These are phyloP conservation scores for Serendipita sp. DNA, from an alignment of 768 basidiomycete species.

Conservation along the genomic window DNA sequence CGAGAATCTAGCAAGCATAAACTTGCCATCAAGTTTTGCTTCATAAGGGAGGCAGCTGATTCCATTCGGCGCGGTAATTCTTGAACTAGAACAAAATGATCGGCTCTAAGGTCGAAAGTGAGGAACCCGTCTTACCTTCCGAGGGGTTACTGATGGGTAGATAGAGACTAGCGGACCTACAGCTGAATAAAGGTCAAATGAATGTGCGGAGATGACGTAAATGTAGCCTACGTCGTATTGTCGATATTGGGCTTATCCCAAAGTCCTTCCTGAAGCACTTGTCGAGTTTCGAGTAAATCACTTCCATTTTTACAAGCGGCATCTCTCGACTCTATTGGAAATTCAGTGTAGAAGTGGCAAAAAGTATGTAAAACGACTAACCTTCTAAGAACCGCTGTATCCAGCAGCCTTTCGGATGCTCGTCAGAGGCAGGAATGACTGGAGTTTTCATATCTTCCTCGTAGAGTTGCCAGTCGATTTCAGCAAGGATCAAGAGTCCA, in stretches of 20 bases:
- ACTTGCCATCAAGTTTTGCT: neutral
- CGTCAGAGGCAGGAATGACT: constrained; percentile 14
- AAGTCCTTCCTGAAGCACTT: neutral
- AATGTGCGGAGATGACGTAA: neutral
- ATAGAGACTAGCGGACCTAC: neutral
- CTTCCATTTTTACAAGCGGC: neutral
- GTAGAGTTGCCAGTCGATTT: constrained; percentile 21
- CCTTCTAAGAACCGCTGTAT: constrained; percentile 19
- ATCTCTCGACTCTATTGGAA: neutral
- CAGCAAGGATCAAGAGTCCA: constrained; percentile 18
- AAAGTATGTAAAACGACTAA: constrained; percentile 7
- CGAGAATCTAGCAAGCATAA: neutral
- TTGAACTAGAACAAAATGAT: neutral
- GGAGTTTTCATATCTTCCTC: constrained; percentile 17
- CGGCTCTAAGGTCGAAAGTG: neutral
- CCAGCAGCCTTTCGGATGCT: constrained; percentile 15
- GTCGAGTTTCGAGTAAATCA: neutral
- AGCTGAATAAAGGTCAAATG: neutral
- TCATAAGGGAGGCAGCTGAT: neutral
- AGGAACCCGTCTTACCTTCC: neutral
- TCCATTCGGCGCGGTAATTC: neutral
- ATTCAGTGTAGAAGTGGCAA: neutral
- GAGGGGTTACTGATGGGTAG: neutral
- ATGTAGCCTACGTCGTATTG: neutral
- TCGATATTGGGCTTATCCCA: neutral